A percentile compares a stretch with the other conserved stretches of the same genome.
These are phyloP conservation scores for Graphium sp. DNA, from an alignment of 2,329 filamentous ascomycete genomes.

Conservation along the genomic window DNA sequence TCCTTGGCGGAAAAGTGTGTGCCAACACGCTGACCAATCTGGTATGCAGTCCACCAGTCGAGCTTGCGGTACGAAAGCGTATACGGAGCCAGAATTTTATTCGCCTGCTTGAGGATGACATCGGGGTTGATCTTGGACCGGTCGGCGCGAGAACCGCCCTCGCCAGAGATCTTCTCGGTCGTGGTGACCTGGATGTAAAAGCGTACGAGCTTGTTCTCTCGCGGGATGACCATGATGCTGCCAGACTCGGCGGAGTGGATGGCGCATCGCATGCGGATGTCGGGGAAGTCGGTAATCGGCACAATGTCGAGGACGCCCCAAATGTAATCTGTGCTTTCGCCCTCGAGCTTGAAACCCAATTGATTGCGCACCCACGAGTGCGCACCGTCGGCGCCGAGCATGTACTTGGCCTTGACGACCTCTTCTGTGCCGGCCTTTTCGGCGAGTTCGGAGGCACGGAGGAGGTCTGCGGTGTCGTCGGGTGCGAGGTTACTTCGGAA, in stretches of 20 bases:
- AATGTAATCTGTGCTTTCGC: slow-evolving; percentile 31
- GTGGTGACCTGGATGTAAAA: slow-evolving; percentile 46
- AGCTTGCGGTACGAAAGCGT: slow-evolving; percentile 44
- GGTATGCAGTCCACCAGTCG: slow-evolving; percentile 51
- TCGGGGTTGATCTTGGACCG: slow-evolving; percentile 45
- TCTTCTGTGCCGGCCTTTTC: slow-evolving; percentile 7
- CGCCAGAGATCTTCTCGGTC: slow-evolving; percentile 19
- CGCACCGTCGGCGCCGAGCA: slow-evolving; percentile 53
- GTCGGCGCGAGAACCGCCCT: slow-evolving; percentile 24
- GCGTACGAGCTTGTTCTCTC: slow-evolving; percentile 51
- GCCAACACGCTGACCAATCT: slow-evolving; percentile 44
- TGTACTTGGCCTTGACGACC: slow-evolving; percentile 28
- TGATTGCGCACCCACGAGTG: slow-evolving; percentile 46
- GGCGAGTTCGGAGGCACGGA: slow-evolving; percentile 10
- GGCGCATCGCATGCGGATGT: slow-evolving; percentile 35
- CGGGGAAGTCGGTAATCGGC: slow-evolving; percentile 31
- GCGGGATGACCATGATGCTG: slow-evolving; percentile 49
- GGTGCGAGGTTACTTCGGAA: slow-evolving; percentile 40
- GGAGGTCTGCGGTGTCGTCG: slow-evolving; percentile 38
- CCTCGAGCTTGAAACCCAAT: slow-evolving; percentile 28
- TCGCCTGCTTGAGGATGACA: slow-evolving; percentile 41
- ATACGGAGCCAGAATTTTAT: slow-evolving; percentile 50
- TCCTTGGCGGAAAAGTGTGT: slow-evolving; percentile 31
- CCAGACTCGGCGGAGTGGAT: slow-evolving; percentile 36
- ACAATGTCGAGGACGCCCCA: slow-evolving; percentile 25